phyloP scores from a whole-genome alignment of 805 yeast species.

The Tetrapisispora taiwanensis region DNA sequence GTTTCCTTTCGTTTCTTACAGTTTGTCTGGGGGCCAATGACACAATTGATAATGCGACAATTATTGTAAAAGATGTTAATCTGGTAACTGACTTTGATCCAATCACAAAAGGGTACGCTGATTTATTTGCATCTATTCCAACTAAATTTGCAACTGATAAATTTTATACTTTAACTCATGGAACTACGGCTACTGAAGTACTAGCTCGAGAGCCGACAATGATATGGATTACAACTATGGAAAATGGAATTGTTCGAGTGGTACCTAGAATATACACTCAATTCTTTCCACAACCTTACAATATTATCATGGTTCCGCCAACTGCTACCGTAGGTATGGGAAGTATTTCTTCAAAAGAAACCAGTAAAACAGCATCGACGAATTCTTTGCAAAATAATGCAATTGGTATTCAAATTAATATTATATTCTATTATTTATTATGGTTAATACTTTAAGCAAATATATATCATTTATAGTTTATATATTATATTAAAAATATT shows the following conservation, averaged over 20 bases:
- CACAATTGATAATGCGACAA: neutral
- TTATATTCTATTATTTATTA: conserved; percentile 1
- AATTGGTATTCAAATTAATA: neutral
- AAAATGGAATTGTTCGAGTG: conserved; percentile 31
- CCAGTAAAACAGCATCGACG: neutral
- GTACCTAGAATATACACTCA: conserved; percentile 40
- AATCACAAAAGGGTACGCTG: neutral
- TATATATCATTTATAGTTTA: no score
- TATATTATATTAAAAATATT: neutral
- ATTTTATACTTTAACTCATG: conserved; percentile 10
- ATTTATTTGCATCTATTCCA: neutral
- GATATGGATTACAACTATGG: conserved; percentile 40
- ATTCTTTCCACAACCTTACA: conserved; percentile 25
- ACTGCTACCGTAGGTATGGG: conserved; percentile 21
- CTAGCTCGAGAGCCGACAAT: conserved; percentile 25
- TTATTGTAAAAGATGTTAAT: neutral
- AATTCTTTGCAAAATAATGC: neutral
- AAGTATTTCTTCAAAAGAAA: neutral
- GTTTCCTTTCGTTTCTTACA: neutral
- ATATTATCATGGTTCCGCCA: conserved; percentile 28
- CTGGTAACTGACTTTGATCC: neutral
- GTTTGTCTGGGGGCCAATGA: neutral
- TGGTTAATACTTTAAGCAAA: neutral
- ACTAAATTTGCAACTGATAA: conserved; percentile 5
- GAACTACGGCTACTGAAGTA: conserved; percentile 21